Evolutionary conservation across 768 basidiomycete genomes (phyloP).

Genomic region (Serpula lacrymans): DNA sequence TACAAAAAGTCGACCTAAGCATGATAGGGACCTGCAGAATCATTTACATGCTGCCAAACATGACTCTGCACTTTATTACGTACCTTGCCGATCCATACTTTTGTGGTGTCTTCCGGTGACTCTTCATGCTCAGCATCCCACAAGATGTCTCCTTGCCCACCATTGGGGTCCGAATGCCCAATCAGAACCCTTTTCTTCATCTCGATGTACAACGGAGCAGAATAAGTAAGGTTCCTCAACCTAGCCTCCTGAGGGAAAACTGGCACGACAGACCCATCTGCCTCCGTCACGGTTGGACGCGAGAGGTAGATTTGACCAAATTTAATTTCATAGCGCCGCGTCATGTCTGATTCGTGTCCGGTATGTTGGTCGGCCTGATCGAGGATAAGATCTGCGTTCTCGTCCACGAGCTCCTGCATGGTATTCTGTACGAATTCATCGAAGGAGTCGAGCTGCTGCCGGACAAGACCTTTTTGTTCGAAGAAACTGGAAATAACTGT

Average conservation of each 20-base stretch:
- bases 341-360: slow-evolving; percentile 76
- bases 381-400: slow-evolving; percentile 90
- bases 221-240: slow-evolving; percentile 92
- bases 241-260: slow-evolving; percentile 98
- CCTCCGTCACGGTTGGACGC: slow-evolving; percentile 90
- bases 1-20: slow-evolving; percentile 94
- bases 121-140: slow-evolving; percentile 77
- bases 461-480: slow-evolving; percentile 94
- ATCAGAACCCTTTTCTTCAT: slow-evolving; percentile 84
- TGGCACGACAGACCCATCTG: slow-evolving; percentile 89
- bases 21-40: slow-evolving; percentile 86
- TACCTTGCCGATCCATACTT: slow-evolving; percentile 95
- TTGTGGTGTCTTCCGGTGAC: slow-evolving; percentile 59
- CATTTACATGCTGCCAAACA: slow-evolving; percentile 9
- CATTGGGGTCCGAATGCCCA: slow-evolving; percentile 78
- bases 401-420: slow-evolving; percentile 99
- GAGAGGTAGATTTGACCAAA: slow-evolving; percentile 98
- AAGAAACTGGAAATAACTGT: slow-evolving; percentile 96
- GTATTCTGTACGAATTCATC: slow-evolving; percentile 99
- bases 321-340: slow-evolving; percentile 93
- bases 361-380: slow-evolving; percentile 97
- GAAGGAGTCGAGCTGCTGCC: slow-evolving; percentile 96
- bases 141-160: slow-evolving; percentile 72
- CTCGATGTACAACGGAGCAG: slow-evolving; percentile 92
- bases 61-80: slow-evolving; percentile 18